phyloP scores from a whole-genome alignment of 2,329 filamentous ascomycete species.

The Trichoderma atrobrunneum region DNA sequence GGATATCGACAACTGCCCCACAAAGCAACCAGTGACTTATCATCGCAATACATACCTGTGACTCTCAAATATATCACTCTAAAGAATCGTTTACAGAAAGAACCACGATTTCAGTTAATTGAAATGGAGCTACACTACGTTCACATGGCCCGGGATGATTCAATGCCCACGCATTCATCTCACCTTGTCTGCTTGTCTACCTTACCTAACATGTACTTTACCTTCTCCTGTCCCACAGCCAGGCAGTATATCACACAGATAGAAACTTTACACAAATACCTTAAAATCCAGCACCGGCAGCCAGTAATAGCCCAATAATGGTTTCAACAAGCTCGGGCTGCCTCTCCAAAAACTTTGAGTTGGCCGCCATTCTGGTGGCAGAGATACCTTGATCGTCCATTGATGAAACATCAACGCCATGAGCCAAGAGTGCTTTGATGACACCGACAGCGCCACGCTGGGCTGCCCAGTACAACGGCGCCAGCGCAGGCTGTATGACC shows the following conservation, averaged over 20 bases:
- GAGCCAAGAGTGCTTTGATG: background rate
- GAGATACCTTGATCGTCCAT: background rate
- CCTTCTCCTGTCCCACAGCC: too few relatives aligned
- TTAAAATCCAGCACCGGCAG: background rate
- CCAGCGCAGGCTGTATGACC: background rate
- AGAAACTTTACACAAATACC: background rate
- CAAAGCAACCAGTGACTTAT: background rate
- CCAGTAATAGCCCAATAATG: background rate
- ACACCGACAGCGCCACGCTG: background rate
- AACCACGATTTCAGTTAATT: background rate
- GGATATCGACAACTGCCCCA: background rate
- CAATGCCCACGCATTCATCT: background rate
- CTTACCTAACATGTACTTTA: background rate
- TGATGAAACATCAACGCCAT: slow-evolving; percentile 14
- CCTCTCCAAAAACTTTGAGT: background rate
- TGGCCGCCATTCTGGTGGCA: background rate
- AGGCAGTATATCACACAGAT: background rate
- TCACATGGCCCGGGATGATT: background rate
- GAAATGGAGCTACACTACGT: background rate
- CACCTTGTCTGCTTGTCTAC: background rate
- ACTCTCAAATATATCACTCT: background rate
- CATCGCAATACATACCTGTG: background rate
- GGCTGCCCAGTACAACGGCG: slow-evolving; percentile 16
- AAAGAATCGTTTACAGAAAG: background rate
- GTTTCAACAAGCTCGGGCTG: background rate